These are phyloP conservation scores for Pseudopediastrum boryanum DNA, from an alignment of 139 green algal species.

Conservation along the genomic window DNA sequence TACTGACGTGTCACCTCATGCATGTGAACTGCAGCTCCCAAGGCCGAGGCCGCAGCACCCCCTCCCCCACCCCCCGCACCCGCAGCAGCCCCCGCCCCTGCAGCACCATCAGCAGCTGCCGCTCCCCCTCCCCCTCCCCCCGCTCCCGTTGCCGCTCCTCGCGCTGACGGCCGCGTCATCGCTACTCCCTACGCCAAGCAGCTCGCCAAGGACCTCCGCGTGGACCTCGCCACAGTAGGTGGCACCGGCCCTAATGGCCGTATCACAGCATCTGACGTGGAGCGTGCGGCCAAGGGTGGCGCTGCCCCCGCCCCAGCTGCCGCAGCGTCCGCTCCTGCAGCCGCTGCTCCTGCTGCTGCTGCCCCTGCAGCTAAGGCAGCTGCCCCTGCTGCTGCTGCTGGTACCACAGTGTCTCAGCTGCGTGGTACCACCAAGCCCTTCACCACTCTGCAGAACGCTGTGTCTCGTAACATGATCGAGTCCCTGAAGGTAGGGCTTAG, in stretches of 20 bases:
- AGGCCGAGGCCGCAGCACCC: constrained; percentile 28
- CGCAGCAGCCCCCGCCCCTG: constrained; percentile 31
- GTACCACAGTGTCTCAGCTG: constrained; percentile 80
- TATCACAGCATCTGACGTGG: constrained; percentile 94
- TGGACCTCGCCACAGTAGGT: constrained; percentile 84
- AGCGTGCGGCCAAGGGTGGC: constrained; percentile 66
- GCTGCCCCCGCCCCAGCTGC: constrained; percentile 53
- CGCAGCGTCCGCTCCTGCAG: constrained; percentile 48
- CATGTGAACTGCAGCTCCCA: neutral
- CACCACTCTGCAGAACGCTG: constrained; percentile 87
- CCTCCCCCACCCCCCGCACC: constrained; percentile 34
- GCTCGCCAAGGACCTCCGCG: constrained; percentile 90
- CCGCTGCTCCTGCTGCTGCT: constrained; percentile 44
- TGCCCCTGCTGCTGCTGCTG: constrained; percentile 21
- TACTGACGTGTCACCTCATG: no score
- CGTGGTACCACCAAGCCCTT: constrained; percentile 91
- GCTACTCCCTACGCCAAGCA: constrained; percentile 99
- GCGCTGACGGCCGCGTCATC: constrained; percentile 87
- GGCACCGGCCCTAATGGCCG: constrained; percentile 90
- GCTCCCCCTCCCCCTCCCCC: constrained; percentile 57
- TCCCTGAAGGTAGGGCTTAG: constrained; percentile 82
- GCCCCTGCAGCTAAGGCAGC: constrained; percentile 44
- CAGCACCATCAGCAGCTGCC: constrained; percentile 55
- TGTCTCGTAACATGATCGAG: constrained; percentile 94
- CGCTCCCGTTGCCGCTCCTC: constrained; percentile 45